Conservation (phyloP, 129 eudicot genomes). For the Scalesia atractyloides region DNA sequence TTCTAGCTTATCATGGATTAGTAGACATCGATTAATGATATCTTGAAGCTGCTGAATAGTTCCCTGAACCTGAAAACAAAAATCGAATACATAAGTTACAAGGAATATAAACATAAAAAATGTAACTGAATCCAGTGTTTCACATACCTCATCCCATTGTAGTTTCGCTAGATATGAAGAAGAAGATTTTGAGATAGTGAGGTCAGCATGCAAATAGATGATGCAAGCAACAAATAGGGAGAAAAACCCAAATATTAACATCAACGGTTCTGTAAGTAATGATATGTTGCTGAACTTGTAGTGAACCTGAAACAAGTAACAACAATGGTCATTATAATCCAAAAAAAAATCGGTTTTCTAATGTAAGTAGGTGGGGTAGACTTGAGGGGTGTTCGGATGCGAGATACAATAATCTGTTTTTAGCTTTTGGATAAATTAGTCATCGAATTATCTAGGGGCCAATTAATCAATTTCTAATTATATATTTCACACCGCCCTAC, state of each 20-base stretch:
- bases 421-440: background rate
- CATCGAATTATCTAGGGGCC: background rate
- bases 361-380: background rate
- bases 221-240: constrained; percentile 82
- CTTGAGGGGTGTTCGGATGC: background rate
- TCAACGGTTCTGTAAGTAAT: constrained; percentile 79
- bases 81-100: background rate
- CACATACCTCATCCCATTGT: constrained; percentile 93
- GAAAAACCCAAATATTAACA: constrained; percentile 89
- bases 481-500: too few species aligned
- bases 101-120: background rate
- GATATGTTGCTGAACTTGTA: constrained; percentile 87
- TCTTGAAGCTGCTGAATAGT: constrained; percentile 71
- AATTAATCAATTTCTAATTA: background rate
- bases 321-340: background rate
- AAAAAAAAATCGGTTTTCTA: background rate
- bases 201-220: constrained; percentile 72
- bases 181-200: constrained; percentile 92
- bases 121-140: background rate
- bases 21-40: constrained; percentile 53
- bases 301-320: constrained; percentile 58
- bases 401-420: background rate
- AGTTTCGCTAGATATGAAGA: constrained; percentile 85
- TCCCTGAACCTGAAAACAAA: constrained; percentile 60
- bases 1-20: constrained; percentile 79